phyloP scores from a whole-genome alignment of 2,329 filamentous ascomycete species.

The Aspergillus awamori region DNA sequence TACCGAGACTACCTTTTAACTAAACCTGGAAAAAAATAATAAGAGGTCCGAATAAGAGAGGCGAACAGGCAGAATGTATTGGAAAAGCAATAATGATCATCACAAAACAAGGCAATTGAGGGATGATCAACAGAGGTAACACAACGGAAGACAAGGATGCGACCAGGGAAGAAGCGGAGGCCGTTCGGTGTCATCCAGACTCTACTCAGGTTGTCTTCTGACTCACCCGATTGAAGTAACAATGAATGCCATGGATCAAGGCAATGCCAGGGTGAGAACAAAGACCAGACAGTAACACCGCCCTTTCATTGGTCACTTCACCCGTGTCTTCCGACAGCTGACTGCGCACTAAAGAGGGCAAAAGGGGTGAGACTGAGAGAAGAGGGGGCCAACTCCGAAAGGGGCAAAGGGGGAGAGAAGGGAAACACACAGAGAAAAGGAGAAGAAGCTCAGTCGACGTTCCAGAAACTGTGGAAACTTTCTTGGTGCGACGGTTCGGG shows the following conservation, averaged over 20 bases:
- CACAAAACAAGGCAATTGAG: background rate
- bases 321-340: slow-evolving; percentile 11
- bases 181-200: slow-evolving; percentile 5
- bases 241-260: slow-evolving; percentile 1
- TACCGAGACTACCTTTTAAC: background rate
- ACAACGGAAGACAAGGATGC: background rate
- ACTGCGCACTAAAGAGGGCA: slow-evolving; percentile 6
- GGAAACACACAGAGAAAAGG: slow-evolving; percentile 1
- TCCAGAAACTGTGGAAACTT: slow-evolving; percentile 27
- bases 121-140: background rate
- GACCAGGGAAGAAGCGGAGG: slow-evolving; percentile 1
- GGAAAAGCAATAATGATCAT: background rate
- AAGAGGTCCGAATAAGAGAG: background rate
- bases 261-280: slow-evolving; percentile 6
- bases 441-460: slow-evolving; percentile 17
- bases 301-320: background rate
- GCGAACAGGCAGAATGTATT: background rate
- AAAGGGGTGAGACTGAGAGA: slow-evolving; percentile 1
- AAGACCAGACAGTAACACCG: background rate
- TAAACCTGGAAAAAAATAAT: background rate
- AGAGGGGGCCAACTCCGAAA: background rate
- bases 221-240: slow-evolving; percentile 1
- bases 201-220: background rate
- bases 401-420: slow-evolving; percentile 9
- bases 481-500: slow-evolving; percentile 21